Evolutionary conservation across 805 yeast species (phyloP), one percentile per base, ranked within the genome.

Genomic region (Maudiozyma bulderi): DNA sequence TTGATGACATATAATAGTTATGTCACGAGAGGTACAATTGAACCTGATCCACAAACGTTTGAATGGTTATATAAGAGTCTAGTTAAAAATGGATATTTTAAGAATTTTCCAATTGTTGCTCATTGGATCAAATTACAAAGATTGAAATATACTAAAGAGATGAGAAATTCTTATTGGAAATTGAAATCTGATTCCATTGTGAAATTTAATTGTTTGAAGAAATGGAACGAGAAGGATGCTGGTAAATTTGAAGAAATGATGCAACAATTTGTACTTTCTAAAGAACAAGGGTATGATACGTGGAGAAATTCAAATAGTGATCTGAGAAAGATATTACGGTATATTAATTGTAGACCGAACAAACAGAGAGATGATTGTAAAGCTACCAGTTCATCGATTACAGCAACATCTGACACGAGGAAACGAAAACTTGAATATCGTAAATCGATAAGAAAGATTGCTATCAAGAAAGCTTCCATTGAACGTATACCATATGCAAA

Each of bases 1-100:
- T 37, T 68, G 8, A 58, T 68, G 26, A 59, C 64, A 1, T 55
- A 66, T 32, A 67, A 70, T 44, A 63, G 68, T 2, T 68, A 69
- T 43, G 46, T 48, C 3, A 39, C 52, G 8, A 51, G 54, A 30
- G 64, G 56, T 40, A 48, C 54, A 9, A 54, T 72, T 4, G 45
- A 44, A 14, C 72, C 75, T 4, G 58, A 67, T 43, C 46, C 52
- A 8, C 61, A 60, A 1, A 56, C 64, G 1, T 72, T 70, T 43
- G 64, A 64, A 28, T 51, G 65, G 35, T n/a, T 48, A 14, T 48
- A 38, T 35, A 48, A 44, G 14, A 5, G 45, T 11, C 43, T 50
- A 28, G 47, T 46, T 9, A 37, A 47, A 20, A 46, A 38, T 20
- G 50, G 50, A 3, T 47, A 46, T 40, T 20, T 15, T 43, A 30